Evolutionary conservation across 1,284 basidiomycete species (phyloP).

Genomic region (Clitocybe nebularis): DNA sequence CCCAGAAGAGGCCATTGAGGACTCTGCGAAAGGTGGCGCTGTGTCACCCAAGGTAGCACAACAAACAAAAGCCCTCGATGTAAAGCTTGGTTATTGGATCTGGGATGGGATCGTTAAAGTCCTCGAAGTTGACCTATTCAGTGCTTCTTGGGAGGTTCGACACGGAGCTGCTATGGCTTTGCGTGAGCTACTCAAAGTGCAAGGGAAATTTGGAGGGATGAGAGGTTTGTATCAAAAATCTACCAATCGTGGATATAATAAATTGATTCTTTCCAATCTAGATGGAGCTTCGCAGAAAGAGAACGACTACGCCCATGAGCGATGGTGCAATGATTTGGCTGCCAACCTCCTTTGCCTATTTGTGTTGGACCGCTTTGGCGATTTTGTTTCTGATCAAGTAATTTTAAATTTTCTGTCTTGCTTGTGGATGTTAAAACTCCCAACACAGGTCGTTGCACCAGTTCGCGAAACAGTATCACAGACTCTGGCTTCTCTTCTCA

Average conservation of each 20-base stretch:
- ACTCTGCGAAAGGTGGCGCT: conserved; percentile 78
- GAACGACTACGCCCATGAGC: conserved; percentile 70
- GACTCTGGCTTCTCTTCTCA: conserved; percentile 85
- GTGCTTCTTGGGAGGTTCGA: conserved; percentile 88
- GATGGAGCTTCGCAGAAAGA: conserved; percentile 47
- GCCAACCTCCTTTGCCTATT: conserved; percentile 88
- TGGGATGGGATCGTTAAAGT: conserved; percentile 86
- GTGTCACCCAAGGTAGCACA: conserved; percentile 72
- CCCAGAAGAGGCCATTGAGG: conserved; percentile 66
- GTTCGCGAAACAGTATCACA: conserved; percentile 97
- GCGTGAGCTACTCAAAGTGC: conserved; percentile 83
- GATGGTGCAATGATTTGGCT: conserved; percentile 88
- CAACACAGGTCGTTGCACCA: conserved; percentile 81
- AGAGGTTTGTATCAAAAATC: conserved; percentile 40
- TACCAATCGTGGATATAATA: too few relatives aligned
- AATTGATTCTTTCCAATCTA: too few relatives aligned
- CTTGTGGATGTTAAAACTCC: neutral
- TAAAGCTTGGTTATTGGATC: conserved; percentile 75
- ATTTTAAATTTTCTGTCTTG: conserved; percentile 8
- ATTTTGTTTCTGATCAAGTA: conserved; percentile 93
- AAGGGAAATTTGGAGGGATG: conserved; percentile 84
- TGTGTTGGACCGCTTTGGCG: conserved; percentile 95
- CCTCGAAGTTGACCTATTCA: conserved; percentile 84
- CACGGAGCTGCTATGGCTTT: conserved; percentile 94
- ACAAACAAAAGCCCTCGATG: conserved; percentile 71